Conservation (phyloP, 2,329 filamentous ascomycete species). For the Xylariaceae sp. region DNA sequence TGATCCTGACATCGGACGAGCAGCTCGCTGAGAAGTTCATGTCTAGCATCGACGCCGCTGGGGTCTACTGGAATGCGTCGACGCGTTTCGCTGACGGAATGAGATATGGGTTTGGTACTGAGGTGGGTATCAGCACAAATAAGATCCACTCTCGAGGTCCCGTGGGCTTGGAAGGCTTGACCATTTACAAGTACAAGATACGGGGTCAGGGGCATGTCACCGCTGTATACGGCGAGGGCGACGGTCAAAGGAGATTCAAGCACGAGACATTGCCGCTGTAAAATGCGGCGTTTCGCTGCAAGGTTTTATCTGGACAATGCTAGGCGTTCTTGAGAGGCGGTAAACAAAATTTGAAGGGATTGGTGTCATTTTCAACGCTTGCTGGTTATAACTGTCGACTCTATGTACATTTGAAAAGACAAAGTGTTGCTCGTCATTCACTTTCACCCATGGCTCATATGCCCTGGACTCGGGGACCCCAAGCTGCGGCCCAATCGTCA, state of each 20-base stretch:
- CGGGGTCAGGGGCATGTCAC: slow-evolving; percentile 81
- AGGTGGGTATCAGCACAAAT: slow-evolving; percentile 98
- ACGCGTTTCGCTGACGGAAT: slow-evolving; percentile 95
- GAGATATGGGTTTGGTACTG: slow-evolving; percentile 95
- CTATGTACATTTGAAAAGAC: too few species aligned
- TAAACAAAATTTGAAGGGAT: too few species aligned
- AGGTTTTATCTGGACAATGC: too few species aligned
- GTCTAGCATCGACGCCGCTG: slow-evolving; percentile 80
- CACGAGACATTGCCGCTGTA: slow-evolving; percentile 48
- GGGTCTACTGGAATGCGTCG: slow-evolving; percentile 96
- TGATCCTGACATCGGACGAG: slow-evolving; percentile 71
- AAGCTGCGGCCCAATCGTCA: too few species aligned
- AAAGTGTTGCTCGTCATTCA: too few species aligned
- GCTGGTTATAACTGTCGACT: too few species aligned
- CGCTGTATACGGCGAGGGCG: slow-evolving; percentile 66
- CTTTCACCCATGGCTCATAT: too few species aligned
- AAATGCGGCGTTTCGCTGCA: slow-evolving; percentile 21
- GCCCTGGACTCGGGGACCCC: too few species aligned
- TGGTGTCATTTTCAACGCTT: too few species aligned
- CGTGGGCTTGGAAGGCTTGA: slow-evolving; percentile 89
- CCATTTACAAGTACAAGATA: slow-evolving; percentile 96
- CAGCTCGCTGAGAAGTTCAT: slow-evolving; percentile 77
- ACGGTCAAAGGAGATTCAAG: slow-evolving; percentile 57
- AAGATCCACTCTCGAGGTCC: slow-evolving; percentile 95
- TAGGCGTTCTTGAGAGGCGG: too few species aligned